A percentile compares a stretch with the other conserved stretches of the same genome.
phyloP scores from a whole-genome alignment of 1,284 basidiomycete genomes.

The Rhodotorula sp. region DNA sequence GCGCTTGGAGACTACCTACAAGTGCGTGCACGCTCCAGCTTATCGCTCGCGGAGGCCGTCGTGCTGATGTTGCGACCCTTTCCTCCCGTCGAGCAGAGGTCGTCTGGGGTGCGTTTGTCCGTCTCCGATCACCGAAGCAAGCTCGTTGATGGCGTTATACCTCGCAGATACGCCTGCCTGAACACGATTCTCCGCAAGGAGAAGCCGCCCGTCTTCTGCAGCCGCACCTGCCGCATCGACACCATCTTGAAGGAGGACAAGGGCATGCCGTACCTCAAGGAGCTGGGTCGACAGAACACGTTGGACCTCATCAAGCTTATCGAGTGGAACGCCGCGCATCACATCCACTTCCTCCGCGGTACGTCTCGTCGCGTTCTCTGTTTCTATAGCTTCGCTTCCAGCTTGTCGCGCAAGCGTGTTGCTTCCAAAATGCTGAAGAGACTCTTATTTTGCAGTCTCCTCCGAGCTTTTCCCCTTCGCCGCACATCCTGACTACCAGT shows the following conservation, averaged over 20 bases:
- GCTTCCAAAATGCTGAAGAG: too few species aligned
- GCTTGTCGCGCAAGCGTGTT: background rate
- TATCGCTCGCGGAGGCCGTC: too few species aligned
- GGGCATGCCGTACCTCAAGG: slow-evolving; percentile 74
- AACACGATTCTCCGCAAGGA: slow-evolving; percentile 75
- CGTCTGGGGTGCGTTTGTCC: slow-evolving; percentile 44
- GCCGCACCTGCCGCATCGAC: slow-evolving; percentile 65
- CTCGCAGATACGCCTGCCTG: slow-evolving; percentile 61
- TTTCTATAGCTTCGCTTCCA: too few species aligned
- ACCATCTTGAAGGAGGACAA: slow-evolving; percentile 67
- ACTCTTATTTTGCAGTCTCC: slow-evolving; percentile 55
- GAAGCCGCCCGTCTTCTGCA: slow-evolving; percentile 70
- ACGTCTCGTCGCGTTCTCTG: slow-evolving; percentile 31
- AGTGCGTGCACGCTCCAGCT: slow-evolving; percentile 2
- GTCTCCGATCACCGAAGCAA: too few species aligned
- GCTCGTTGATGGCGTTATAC: background rate
- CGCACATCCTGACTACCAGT: slow-evolving; percentile 74
- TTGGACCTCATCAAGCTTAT: slow-evolving; percentile 68
- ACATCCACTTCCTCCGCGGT: slow-evolving; percentile 49
- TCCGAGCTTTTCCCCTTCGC: slow-evolving; percentile 91
- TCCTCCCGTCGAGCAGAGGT: slow-evolving; percentile 54
- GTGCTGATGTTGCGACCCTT: background rate
- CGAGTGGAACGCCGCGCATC: slow-evolving; percentile 77
- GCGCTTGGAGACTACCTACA: slow-evolving; percentile 56
- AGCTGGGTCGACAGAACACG: slow-evolving; percentile 71